Conservation (phyloP, 768 basidiomycete species). For the Boletales sp. region DNA sequence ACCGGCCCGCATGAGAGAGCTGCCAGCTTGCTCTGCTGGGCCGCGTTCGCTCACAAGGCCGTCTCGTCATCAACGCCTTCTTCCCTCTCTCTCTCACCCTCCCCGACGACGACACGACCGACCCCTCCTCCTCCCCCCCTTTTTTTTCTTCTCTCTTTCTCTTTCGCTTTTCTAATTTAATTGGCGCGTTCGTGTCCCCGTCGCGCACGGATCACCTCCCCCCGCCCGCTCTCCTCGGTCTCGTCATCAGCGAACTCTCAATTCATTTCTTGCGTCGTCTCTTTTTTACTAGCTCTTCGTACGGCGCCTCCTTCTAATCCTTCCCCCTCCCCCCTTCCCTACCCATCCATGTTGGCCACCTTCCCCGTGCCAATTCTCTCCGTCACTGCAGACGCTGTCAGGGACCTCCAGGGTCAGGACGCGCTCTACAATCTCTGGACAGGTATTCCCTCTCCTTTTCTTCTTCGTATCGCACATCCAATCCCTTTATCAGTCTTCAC, state of each 20-base stretch:
- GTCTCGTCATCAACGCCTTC: constrained; percentile 13
- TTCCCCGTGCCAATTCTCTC: constrained; percentile 67
- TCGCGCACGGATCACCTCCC: constrained; percentile 11
- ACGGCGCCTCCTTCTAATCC: constrained; percentile 14
- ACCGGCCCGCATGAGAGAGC: no score
- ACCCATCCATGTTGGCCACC: constrained; percentile 40
- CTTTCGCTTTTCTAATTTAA: no score
- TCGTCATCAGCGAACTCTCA: no score
- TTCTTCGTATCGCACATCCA: constrained; percentile 6
- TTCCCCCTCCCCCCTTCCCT: constrained; percentile 7
- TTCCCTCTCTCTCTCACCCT: background rate
- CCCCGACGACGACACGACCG: no score
- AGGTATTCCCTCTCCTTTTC: constrained; percentile 36
- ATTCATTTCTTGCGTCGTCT: no score
- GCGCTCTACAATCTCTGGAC: constrained; percentile 67
- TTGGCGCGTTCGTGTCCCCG: background rate
- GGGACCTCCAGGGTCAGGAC: constrained; percentile 64
- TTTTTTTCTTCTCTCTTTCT: no score
- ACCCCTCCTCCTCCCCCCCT: no score
- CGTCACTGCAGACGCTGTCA: constrained; percentile 61
- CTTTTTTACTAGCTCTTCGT: constrained; percentile 3
- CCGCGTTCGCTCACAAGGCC: constrained; percentile 11
- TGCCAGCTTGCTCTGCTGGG: no score
- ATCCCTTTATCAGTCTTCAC: constrained; percentile 59
- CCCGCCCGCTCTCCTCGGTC: no score